Base-by-base conservation (phyloP, 2,329 filamentous ascomycete species). In the Fusarium heterosporum region DNA sequence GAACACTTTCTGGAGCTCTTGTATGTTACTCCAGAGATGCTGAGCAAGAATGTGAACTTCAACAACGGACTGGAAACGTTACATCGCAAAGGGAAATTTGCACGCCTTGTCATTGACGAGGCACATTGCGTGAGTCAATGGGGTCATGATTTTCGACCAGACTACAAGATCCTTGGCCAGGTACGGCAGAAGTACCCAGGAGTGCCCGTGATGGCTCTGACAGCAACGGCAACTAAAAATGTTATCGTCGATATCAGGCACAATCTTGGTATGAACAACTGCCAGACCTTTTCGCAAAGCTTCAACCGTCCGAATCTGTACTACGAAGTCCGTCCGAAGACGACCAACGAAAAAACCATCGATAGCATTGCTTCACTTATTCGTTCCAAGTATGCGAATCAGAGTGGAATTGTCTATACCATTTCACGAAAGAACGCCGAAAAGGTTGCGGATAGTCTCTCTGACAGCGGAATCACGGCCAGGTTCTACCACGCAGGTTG, bases 71-170 rank as follows among this genome's bases (percentile, higher is more conserved):
- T 99, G 65, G 80, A 87, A 50, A 83, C 82, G 4, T 82, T 99
- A n/a, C 86, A 97, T 76, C 78, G 79, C 14, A 88, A 88, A 49
- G 82, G 85, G 5, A 92, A 90, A 71, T 87, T 99, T 51, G 95
- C 96, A 16, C 89, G 96, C 26, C 88, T 99, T 47, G 96, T 99
- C 52, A 97, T 99, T 65, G 96, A 99, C 71, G 96, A 99, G 80
- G 96, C 96, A n/a, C 96, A 99, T 77, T 99, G 96, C 77, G 95
- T 99, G 26, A 98, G 96, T 77, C 94, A 99, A 82, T 99, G 96
- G 96, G 96, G 96, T 1, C 96, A 99, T 72, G 96, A 99, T 77
- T 99, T 99, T 76, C 89, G 96, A 43, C 95, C 94, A 1, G 95
- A 98, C 76, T 99, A 99, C 81, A 97, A 97, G 78, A 86, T 87